Conservation (phyloP, 2,329 filamentous ascomycete species). For the Diaporthe sp. region DNA sequence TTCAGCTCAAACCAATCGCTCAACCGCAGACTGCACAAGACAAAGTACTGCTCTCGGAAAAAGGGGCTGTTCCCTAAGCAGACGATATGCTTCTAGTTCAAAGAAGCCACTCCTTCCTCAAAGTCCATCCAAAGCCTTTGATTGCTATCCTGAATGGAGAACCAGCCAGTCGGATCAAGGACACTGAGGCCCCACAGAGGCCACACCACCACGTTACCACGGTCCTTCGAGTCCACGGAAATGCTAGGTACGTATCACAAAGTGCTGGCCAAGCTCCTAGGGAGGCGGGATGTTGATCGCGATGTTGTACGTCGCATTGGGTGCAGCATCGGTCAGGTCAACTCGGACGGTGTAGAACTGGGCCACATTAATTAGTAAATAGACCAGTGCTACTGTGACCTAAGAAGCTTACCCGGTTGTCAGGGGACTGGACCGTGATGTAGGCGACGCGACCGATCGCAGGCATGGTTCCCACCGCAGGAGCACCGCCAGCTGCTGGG, state of each 20-base stretch:
- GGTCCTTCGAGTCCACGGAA: background rate
- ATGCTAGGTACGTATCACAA: background rate
- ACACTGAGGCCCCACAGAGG: background rate
- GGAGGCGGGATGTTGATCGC: background rate
- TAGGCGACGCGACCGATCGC: background rate
- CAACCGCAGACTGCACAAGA: background rate
- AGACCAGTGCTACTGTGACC: background rate
- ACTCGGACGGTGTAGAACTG: background rate
- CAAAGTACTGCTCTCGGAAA: background rate
- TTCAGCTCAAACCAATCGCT: background rate
- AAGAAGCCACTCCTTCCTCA: no score
- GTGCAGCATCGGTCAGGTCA: background rate
- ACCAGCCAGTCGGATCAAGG: background rate
- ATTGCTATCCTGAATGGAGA: background rate
- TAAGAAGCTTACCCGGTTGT: background rate
- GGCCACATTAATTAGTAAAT: background rate
- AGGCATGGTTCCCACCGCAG: background rate
- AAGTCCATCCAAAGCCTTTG: background rate
- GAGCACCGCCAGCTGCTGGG: background rate
- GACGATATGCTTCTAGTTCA: background rate
- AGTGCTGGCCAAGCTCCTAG: background rate
- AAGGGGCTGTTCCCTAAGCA: background rate
- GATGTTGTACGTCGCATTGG: conserved; percentile 1
- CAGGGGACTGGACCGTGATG: background rate
- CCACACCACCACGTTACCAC: background rate